These are phyloP conservation scores for Aspergillus sp. DNA, from an alignment of 2,329 filamentous ascomycete species.

Conservation along the genomic window DNA sequence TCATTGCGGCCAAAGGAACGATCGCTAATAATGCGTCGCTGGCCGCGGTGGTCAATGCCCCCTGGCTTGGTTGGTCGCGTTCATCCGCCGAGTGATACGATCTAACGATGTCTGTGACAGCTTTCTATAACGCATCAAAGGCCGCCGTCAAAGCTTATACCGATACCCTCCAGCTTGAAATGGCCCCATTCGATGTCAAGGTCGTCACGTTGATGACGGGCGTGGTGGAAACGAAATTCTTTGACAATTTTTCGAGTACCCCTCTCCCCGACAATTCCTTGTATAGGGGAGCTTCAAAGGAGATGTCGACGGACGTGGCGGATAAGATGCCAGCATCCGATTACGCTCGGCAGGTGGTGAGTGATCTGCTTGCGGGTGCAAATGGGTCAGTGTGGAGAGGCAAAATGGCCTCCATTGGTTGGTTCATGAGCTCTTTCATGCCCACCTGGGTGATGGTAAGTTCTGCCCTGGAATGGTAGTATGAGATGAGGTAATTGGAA, in stretches of 20 bases:
- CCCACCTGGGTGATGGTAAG: slow-evolving; percentile 17
- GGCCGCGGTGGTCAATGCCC: slow-evolving; percentile 15
- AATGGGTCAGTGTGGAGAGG: slow-evolving; percentile 21
- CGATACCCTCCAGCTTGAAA: slow-evolving; percentile 22
- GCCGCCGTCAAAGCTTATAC: slow-evolving; percentile 20
- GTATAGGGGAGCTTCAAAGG: slow-evolving; percentile 14
- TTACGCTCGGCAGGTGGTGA: slow-evolving; percentile 21
- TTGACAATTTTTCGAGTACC: slow-evolving; percentile 8
- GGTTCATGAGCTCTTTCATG: slow-evolving; percentile 8
- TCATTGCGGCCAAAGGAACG: slow-evolving; percentile 24
- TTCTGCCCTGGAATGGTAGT: neutral
- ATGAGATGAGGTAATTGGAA: too few relatives aligned
- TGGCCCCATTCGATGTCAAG: slow-evolving; percentile 23
- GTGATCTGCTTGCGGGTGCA: slow-evolving; percentile 21
- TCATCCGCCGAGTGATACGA: neutral
- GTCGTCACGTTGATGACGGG: slow-evolving; percentile 22
- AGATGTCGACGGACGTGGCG: slow-evolving; percentile 3
- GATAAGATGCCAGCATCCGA: slow-evolving; percentile 4
- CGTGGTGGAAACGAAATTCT: slow-evolving; percentile 18
- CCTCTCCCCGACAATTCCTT: slow-evolving; percentile 17
- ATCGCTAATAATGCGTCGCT: slow-evolving; percentile 28
- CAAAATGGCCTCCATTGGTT: slow-evolving; percentile 11
- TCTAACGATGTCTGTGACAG: neutral
- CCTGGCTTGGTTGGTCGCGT: slow-evolving; percentile 1
- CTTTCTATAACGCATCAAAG: slow-evolving; percentile 23